Percentiles rank a stretch among this genome's conserved stretches.
Evolutionary conservation across 768 basidiomycete genomes (phyloP).

Genomic region (Tulasnella sp.): DNA sequence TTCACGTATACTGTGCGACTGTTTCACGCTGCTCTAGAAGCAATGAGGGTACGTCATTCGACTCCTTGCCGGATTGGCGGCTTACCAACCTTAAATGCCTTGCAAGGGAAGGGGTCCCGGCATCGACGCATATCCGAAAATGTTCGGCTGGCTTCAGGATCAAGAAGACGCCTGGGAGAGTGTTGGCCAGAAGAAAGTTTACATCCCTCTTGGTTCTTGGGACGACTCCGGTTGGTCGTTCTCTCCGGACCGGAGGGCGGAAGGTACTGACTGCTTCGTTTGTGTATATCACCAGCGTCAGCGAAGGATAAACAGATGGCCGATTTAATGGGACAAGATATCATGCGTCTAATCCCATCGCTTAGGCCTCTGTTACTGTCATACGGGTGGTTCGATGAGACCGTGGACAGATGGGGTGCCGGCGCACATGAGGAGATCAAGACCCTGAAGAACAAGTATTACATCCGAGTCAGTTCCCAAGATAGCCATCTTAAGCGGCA

Average conservation of each 20-base stretch:
- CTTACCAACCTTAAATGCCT: background rate
- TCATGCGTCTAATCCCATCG: background rate
- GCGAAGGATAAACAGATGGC: background rate
- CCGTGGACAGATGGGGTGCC: slow-evolving; percentile 7
- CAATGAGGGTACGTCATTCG: background rate
- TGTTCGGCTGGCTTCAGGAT: background rate
- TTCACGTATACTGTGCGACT: background rate
- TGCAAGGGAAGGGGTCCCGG: background rate
- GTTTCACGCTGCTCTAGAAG: background rate
- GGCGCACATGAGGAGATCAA: background rate
- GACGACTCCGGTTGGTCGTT: background rate
- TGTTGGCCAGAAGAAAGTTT: background rate
- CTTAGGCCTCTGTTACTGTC: slow-evolving; percentile 6
- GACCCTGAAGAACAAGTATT: background rate
- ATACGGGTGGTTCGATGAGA: slow-evolving; percentile 16
- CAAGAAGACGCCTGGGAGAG: background rate
- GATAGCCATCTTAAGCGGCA: background rate
- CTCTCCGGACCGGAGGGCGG: too few relatives aligned
- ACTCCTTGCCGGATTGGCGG: background rate
- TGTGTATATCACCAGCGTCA: background rate
- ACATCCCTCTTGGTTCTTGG: slow-evolving; percentile 21
- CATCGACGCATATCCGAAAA: background rate
- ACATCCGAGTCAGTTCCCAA: background rate
- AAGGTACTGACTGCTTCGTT: background rate
- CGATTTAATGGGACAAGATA: slow-evolving; percentile 10